These are phyloP conservation scores for Heimioporus sp. DNA, from an alignment of 768 basidiomycete genomes.

Conservation along the genomic window DNA sequence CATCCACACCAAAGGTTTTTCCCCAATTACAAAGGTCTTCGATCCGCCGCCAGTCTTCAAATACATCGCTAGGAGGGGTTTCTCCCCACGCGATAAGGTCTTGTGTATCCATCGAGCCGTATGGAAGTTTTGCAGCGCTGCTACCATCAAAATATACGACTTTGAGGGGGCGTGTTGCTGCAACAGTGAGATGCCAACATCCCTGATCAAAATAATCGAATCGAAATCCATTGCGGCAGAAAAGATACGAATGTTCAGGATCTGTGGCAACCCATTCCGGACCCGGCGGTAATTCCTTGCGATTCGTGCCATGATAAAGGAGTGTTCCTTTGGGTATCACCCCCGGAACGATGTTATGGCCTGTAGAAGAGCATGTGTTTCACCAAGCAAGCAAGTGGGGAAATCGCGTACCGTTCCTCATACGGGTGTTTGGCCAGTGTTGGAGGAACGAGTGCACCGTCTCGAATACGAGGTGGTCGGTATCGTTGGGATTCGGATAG, in stretches of 20 bases:
- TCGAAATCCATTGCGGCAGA: conserved; percentile 13
- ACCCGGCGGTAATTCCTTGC: conserved; percentile 16
- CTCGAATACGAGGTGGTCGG: conserved; percentile 36
- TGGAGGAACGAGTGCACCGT: conserved; percentile 35
- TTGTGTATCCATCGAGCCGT: conserved; percentile 34
- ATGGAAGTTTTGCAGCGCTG: conserved; percentile 9
- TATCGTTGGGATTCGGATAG: conserved; percentile 21
- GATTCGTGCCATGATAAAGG: conserved; percentile 1
- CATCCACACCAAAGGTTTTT: conserved; percentile 28
- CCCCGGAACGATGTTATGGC: conserved; percentile 5
- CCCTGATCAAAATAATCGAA: conserved; percentile 11
- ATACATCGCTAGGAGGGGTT: conserved; percentile 16
- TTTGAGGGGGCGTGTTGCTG: conserved; percentile 7
- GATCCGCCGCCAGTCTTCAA: conserved; percentile 23
- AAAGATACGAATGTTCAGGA: conserved; percentile 34
- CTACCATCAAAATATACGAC: conserved; percentile 12
- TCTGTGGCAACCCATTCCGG: conserved; percentile 32
- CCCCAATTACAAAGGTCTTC: conserved; percentile 33
- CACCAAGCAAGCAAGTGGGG: not conserved
- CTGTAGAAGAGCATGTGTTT: not conserved
- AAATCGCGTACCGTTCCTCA: conserved; percentile 27
- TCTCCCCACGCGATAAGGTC: conserved; percentile 32
- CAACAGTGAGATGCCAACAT: conserved; percentile 6
- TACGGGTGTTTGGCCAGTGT: conserved; percentile 38
- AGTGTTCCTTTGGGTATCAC: conserved; percentile 3